Evolutionary conservation across 495 filamentous ascomycete genomes (phyloP).

Genomic region (Penicillium cataractarum): DNA sequence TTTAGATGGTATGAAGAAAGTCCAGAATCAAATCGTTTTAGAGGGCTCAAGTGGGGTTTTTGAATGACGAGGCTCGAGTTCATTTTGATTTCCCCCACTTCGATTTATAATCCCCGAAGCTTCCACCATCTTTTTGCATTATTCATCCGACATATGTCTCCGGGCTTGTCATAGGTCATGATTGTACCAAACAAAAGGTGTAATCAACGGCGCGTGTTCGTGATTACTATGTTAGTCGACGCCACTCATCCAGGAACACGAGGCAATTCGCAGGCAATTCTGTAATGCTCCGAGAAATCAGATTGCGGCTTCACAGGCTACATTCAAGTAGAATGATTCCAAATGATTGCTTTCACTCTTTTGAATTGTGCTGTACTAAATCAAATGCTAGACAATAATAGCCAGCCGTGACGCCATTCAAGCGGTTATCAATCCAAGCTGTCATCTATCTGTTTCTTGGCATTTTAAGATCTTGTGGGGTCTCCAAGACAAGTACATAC

Average conservation of each 20-base stretch:
- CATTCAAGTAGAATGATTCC: background rate
- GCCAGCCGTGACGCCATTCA: background rate
- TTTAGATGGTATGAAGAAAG: background rate
- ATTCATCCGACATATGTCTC: constrained; percentile 5
- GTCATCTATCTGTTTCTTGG: background rate
- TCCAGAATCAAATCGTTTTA: background rate
- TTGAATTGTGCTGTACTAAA: too few relatives aligned
- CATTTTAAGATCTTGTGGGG: background rate
- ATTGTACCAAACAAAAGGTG: background rate
- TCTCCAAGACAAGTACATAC: background rate
- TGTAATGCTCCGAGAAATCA: background rate
- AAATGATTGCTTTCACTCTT: too few relatives aligned
- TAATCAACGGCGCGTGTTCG: background rate
- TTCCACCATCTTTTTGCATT: constrained; percentile 5
- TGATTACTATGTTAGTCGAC: background rate
- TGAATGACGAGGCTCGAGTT: constrained; percentile 8
- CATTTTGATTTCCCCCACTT: constrained; percentile 15
- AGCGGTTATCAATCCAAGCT: background rate
- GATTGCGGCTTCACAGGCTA: background rate
- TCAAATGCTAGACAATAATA: background rate
- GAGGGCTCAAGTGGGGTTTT: constrained; percentile 5
- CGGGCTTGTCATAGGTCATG: background rate
- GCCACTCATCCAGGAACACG: background rate
- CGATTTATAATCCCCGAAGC: constrained; percentile 30
- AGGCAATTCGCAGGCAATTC: background rate